Evolutionary conservation across 768 basidiomycete genomes (phyloP).

Genomic region (Lyophyllum atratum): DNA sequence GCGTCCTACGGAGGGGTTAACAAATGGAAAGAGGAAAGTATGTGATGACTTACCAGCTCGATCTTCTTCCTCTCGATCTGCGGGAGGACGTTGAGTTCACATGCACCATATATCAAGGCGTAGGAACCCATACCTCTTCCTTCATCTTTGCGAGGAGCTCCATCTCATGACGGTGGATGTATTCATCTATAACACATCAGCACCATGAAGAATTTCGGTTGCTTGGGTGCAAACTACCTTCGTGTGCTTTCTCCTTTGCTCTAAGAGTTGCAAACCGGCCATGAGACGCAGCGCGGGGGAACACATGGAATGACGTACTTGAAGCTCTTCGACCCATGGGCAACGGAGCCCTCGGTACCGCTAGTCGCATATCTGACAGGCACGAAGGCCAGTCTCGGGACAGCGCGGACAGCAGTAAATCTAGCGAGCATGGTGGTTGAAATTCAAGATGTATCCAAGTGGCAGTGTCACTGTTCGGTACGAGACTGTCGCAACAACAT

Average conservation of each 20-base stretch:
- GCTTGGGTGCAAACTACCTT: slow-evolving; percentile 29
- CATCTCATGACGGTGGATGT: slow-evolving; percentile 57
- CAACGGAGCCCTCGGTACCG: slow-evolving; percentile 55
- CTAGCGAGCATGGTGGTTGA: slow-evolving; percentile 43
- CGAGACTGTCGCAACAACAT: slow-evolving; percentile 21
- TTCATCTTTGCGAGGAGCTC: slow-evolving; percentile 61
- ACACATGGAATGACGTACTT: slow-evolving; percentile 40
- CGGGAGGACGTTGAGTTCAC: neutral
- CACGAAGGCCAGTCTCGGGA: slow-evolving; percentile 36
- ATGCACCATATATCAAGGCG: neutral
- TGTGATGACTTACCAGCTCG: slow-evolving; percentile 31
- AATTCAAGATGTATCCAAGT: slow-evolving; percentile 15
- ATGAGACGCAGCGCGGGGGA: slow-evolving; percentile 21
- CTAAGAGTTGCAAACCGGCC: slow-evolving; percentile 34
- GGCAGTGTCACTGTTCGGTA: slow-evolving; percentile 7
- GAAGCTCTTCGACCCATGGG: slow-evolving; percentile 58
- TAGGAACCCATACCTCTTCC: slow-evolving; percentile 43
- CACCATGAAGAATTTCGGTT: slow-evolving; percentile 1
- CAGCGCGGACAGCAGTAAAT: slow-evolving; percentile 41
- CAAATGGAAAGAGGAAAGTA: neutral
- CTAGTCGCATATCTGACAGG: slow-evolving; percentile 42
- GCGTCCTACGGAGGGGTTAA: slow-evolving; percentile 19
- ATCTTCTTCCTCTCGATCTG: slow-evolving; percentile 37
- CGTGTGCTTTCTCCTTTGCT: slow-evolving; percentile 74
- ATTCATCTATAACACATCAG: slow-evolving; percentile 51